Percentiles rank a stretch among this genome's conserved stretches.
Conservation (phyloP, 164 flowering plant genomes). For the Kingdonia uniflora region DNA sequence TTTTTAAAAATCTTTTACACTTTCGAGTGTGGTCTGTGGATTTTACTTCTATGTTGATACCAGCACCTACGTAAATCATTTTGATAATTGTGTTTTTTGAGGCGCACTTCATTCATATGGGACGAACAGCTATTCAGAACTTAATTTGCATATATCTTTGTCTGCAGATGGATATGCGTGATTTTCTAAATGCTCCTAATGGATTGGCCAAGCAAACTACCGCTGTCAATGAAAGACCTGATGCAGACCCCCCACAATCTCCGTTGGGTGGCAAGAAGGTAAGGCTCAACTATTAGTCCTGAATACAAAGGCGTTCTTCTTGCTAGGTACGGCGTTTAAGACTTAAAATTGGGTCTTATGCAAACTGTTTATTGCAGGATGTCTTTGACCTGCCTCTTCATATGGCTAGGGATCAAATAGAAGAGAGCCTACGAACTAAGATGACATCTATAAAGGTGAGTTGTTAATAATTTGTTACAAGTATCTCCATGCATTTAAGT, state of each 20-base stretch:
- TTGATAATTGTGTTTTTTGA: background rate
- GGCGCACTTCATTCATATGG: too few relatives aligned
- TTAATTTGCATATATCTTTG: background rate
- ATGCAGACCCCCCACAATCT: conserved; percentile 56
- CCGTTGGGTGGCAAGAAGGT: conserved; percentile 95
- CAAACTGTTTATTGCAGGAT: conserved; percentile 43
- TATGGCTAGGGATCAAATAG: conserved; percentile 95
- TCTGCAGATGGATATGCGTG: conserved; percentile 92
- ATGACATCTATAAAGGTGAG: conserved; percentile 89
- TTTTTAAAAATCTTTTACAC: too few relatives aligned
- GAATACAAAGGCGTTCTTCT: background rate
- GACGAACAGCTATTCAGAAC: too few relatives aligned
- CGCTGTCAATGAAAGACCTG: conserved; percentile 42
- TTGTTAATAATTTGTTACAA: background rate
- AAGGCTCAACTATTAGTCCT: conserved; percentile 12
- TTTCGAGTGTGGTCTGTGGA: too few relatives aligned
- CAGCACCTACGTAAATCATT: too few relatives aligned
- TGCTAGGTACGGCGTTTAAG: too few relatives aligned
- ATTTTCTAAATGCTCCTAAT: conserved; percentile 87
- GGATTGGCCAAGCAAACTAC: conserved; percentile 57
- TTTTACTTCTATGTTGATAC: too few relatives aligned
- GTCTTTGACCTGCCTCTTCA: conserved; percentile 94
- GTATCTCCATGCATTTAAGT: too few relatives aligned
- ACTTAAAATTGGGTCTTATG: too few relatives aligned
- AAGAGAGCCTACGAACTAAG: conserved; percentile 84